Evolutionary conservation across 257 asterid genomes (phyloP), one percentile per base, ranked within the genome.

Genomic region (Scutellaria galericulata): DNA sequence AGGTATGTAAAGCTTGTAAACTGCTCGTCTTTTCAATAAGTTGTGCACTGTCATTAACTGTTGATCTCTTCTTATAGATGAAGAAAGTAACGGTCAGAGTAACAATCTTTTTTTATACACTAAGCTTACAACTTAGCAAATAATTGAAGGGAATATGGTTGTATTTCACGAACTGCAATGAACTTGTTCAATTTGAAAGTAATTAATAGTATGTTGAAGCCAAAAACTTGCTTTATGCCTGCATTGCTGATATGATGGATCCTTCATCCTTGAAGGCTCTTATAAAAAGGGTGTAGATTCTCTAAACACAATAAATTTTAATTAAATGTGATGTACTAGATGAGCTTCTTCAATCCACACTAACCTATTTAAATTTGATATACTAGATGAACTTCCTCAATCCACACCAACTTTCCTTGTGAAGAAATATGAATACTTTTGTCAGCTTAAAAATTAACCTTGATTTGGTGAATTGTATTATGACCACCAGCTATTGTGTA

Each of bases 1-100:
- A 86, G 86, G 90, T 86, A 75, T 58, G 61, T 60, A 64, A 57
- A 15, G 60, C 42, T 40, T 55, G 58, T 8, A n/a, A 68, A 50
- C 10, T 68, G 5, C 47, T 20, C 64, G 37, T 31, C 14, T 35
- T 62, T 71, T 54, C 65, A 47, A 27, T 53, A 70, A 22, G 56
- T 51, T 18, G 7, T 60, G 13, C 27, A 31, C 47, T 71, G 5
- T 9, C 24, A 7, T 73, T 54, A 44, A 59, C 64, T 54, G 64
- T 10, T 68, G 63, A 74, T 46, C 45, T 72, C 68, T 65, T 66
- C 60, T 15, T 15, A 41, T 58, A 35, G 67, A 66, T 42, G 64
- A 68, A 59, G 57, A 68, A 46, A 39, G 56, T 66, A 22, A 71
- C 37, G 27, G 37, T 44, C 37, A 22, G 46, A 42, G 62, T 70